A percentile compares a stretch with the other conserved stretches of the same genome.
These are phyloP conservation scores for Ramichloridium luteum DNA, from an alignment of 2,329 filamentous ascomycete genomes.

Conservation along the genomic window DNA sequence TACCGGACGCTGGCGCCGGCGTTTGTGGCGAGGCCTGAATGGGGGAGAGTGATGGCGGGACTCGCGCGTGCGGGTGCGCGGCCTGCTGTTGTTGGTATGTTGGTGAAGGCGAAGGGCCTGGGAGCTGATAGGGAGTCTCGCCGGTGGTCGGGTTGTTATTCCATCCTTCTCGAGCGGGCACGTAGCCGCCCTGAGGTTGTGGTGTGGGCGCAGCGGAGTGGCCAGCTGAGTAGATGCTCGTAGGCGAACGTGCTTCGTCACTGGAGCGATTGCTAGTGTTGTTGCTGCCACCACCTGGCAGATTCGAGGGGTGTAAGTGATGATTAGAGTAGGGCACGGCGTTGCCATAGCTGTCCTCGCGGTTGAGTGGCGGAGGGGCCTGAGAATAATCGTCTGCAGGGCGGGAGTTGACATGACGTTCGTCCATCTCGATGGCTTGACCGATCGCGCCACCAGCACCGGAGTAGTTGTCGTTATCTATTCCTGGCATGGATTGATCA, in stretches of 20 bases:
- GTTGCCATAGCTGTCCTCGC: constrained; percentile 55
- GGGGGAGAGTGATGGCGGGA: constrained; percentile 7
- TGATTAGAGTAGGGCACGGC: constrained; percentile 39
- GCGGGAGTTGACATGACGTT: constrained; percentile 44
- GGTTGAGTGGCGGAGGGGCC: constrained; percentile 10
- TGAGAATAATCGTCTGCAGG: constrained; percentile 10
- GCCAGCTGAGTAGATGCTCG: constrained; percentile 62
- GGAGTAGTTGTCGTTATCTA: constrained; percentile 4
- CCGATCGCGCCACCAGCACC: constrained; percentile 35
- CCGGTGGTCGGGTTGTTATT: constrained; percentile 14
- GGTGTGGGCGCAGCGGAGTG: constrained; percentile 33
- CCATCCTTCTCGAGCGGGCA: constrained; percentile 38
- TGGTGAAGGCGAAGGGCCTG: constrained; percentile 5
- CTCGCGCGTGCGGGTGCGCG: constrained; percentile 8
- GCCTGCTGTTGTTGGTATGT: constrained; percentile 6
- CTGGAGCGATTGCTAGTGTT: no score
- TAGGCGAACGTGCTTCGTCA: constrained; percentile 48
- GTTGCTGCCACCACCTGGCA: constrained; percentile 56
- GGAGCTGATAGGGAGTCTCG: constrained; percentile 18
- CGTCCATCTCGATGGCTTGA: constrained; percentile 71
- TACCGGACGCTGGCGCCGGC: constrained; percentile 19
- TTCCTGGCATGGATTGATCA: constrained; percentile 20
- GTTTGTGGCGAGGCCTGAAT: constrained; percentile 15
- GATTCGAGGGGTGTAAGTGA: constrained; percentile 39
- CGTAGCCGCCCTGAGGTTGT: constrained; percentile 26